phyloP scores from a whole-genome alignment of 2,329 filamentous ascomycete species.

The Lojkania enalia region DNA sequence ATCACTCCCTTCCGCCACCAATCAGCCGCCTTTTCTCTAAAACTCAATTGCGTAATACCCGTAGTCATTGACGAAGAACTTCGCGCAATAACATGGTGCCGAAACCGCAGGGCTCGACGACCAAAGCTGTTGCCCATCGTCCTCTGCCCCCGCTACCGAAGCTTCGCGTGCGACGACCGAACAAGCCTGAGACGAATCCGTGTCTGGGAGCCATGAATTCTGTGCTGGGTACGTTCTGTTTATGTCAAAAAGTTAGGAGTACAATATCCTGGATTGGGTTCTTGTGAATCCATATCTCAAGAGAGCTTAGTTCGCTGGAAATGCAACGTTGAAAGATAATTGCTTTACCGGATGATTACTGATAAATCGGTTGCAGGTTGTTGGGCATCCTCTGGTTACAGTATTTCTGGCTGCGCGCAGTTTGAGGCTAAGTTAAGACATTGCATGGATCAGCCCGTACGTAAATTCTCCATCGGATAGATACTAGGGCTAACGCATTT shows the following conservation, averaged over 20 bases:
- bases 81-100: slow-evolving; percentile 39
- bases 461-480: slow-evolving; percentile 33
- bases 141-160: slow-evolving; percentile 63
- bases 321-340: too few species aligned
- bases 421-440: slow-evolving; percentile 64
- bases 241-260: too few species aligned
- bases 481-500: slow-evolving; percentile 1
- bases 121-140: slow-evolving; percentile 47
- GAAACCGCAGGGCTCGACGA: slow-evolving; percentile 37
- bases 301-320: too few species aligned
- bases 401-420: slow-evolving; percentile 60
- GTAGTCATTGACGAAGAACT: too few species aligned
- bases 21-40: too few species aligned
- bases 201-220: slow-evolving; percentile 69
- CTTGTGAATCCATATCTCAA: too few species aligned
- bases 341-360: slow-evolving; percentile 19
- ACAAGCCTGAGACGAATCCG: slow-evolving; percentile 64
- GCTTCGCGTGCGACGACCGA: slow-evolving; percentile 66
- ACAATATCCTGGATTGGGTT: not conserved
- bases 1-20: too few species aligned
- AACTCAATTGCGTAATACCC: too few species aligned
- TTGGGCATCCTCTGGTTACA: slow-evolving; percentile 80
- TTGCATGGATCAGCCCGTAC: slow-evolving; percentile 80
- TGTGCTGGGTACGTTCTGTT: slow-evolving; percentile 64
- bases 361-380: slow-evolving; percentile 60